Conservation (phyloP, 352 stramenopile genomes). For the Salisapilia sapeloensis region DNA sequence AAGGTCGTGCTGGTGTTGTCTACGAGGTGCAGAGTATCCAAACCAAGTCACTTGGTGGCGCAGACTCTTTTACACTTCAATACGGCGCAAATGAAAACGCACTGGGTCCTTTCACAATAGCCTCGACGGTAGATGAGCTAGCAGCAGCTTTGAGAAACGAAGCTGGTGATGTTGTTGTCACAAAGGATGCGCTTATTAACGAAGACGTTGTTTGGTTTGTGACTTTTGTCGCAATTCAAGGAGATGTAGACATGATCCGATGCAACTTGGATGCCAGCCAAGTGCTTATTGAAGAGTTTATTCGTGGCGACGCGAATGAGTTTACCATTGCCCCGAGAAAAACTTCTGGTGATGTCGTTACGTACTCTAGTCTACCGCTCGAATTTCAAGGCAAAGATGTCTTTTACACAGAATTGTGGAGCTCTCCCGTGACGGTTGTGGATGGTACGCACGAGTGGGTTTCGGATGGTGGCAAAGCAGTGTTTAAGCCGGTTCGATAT, state of each 20-base stretch:
- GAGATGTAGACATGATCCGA: conserved; percentile 60
- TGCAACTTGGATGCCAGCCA: conserved; percentile 19
- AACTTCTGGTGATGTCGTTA: conserved; percentile 79
- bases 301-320: conserved; percentile 89
- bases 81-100: conserved; percentile 11
- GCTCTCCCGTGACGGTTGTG: conserved; percentile 44
- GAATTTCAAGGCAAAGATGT: conserved; percentile 83
- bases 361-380: conserved; percentile 55
- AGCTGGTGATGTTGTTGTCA: conserved; percentile 33
- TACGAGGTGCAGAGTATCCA: conserved; percentile 90
- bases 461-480: conserved; percentile 71
- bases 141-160: too few relatives aligned
- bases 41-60: conserved; percentile 14
- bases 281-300: conserved; percentile 71
- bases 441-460: conserved; percentile 85
- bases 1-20: conserved; percentile 88
- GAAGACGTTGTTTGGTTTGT: conserved; percentile 58
- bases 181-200: conserved; percentile 21
- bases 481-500: conserved; percentile 83
- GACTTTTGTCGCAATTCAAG: conserved; percentile 73
- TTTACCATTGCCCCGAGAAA: conserved; percentile 92
- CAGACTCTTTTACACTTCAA: conserved; percentile 28
- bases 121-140: conserved; percentile 20
- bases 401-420: conserved; percentile 95
- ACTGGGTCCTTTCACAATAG: conserved; percentile 20